Evolutionary conservation across 2,329 filamentous ascomycete species (phyloP).

Genomic region (Magnaporthales sp.): DNA sequence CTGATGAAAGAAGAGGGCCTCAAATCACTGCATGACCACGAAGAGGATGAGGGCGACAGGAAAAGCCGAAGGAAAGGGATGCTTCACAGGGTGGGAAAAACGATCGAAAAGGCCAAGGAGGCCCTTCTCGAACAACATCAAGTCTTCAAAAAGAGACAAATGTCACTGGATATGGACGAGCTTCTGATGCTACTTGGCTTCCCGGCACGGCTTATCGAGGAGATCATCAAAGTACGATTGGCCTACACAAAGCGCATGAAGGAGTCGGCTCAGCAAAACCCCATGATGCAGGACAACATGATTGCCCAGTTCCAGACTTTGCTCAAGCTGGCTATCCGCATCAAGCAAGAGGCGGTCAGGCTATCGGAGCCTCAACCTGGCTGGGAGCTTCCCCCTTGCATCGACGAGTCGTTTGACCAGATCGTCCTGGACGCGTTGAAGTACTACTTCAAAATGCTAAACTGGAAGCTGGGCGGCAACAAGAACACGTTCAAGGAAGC

Average conservation of each 20-base stretch:
- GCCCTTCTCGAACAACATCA: slow-evolving; percentile 82
- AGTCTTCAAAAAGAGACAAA: slow-evolving; percentile 77
- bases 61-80: slow-evolving; percentile 59
- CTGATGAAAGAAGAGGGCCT: slow-evolving; percentile 93
- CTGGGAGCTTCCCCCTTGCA: slow-evolving; percentile 92
- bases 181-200: slow-evolving; percentile 95
- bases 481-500: slow-evolving; percentile 99
- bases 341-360: slow-evolving; percentile 79
- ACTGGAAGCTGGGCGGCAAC: slow-evolving; percentile 95
- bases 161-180: slow-evolving; percentile 95
- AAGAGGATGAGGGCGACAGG: slow-evolving; percentile 25
- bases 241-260: slow-evolving; percentile 93
- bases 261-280: slow-evolving; percentile 83
- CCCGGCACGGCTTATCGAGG: slow-evolving; percentile 87
- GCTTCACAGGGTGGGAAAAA: slow-evolving; percentile 71
- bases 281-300: slow-evolving; percentile 96
- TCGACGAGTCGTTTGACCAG: slow-evolving; percentile 91
- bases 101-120: slow-evolving; percentile 88
- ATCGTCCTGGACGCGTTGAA: slow-evolving; percentile 88
- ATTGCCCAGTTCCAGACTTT: slow-evolving; percentile 93
- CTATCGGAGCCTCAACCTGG: slow-evolving; percentile 83
- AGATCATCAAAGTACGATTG: slow-evolving; percentile 87
- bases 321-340: slow-evolving; percentile 81
- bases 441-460: slow-evolving; percentile 98
- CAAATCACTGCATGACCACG: slow-evolving; percentile 78